Evolutionary conservation across 2,329 filamentous ascomycete genomes (phyloP).

Genomic region (Trichoderma aggressivum): DNA sequence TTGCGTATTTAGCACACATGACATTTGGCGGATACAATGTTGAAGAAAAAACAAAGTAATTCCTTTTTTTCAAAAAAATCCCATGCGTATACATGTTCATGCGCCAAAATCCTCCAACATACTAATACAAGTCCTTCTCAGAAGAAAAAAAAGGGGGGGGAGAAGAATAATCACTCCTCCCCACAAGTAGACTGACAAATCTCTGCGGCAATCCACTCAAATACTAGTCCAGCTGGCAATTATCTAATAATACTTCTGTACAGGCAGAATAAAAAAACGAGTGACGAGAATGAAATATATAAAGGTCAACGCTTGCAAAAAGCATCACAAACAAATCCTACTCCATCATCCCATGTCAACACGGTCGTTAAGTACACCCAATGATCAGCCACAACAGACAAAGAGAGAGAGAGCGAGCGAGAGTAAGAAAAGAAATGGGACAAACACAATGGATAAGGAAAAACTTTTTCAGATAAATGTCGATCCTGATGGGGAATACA

Average conservation of each 20-base stretch:
- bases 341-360: constrained; percentile 16
- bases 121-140: constrained; percentile 6
- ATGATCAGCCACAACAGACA: background rate
- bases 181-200: background rate
- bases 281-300: background rate
- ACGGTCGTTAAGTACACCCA: constrained; percentile 12
- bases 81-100: constrained; percentile 1
- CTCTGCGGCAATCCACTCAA: constrained; percentile 2
- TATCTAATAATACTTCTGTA: background rate
- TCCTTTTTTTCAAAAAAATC: background rate
- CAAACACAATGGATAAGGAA: background rate
- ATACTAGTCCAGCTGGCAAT: constrained; percentile 15
- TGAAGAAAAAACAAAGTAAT: background rate
- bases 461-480: constrained; percentile 4
- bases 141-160: background rate
- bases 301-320: constrained; percentile 11
- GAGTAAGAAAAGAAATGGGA: background rate
- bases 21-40: background rate
- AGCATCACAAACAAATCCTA: background rate
- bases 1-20: background rate
- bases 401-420: background rate
- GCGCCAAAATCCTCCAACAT: background rate
- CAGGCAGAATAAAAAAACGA: background rate
- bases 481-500: constrained; percentile 4
- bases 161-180: background rate